Percentiles rank a stretch among this genome's conserved stretches.
Evolutionary conservation across 352 stramenopile genomes (phyloP).

Genomic region (Phytophthora tentaculata): DNA sequence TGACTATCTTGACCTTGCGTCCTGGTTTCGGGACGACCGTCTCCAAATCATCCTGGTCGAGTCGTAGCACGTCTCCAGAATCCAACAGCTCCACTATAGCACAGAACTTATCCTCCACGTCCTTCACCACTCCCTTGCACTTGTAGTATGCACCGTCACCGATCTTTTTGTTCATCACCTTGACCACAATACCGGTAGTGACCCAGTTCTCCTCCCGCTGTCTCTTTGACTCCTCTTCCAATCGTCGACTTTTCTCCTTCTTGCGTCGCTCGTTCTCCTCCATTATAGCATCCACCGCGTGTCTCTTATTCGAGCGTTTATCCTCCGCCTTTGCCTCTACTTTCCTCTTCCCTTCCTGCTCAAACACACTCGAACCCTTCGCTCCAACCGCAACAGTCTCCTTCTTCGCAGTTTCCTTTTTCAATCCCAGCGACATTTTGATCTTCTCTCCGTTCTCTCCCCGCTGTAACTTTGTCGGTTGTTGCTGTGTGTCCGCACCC

Average conservation of each 20-base stretch:
- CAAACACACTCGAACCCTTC: constrained; percentile 18
- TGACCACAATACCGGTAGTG: constrained; percentile 91
- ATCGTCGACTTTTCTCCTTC: constrained; percentile 40
- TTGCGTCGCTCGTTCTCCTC: constrained; percentile 60
- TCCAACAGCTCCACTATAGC: constrained; percentile 86
- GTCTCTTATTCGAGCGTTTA: constrained; percentile 17
- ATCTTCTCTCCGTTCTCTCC: constrained; percentile 56
- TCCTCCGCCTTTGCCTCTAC: background rate
- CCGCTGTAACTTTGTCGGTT: constrained; percentile 69
- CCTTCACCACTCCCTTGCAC: constrained; percentile 80
- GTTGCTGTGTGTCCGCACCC: constrained; percentile 33
- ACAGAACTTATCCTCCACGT: constrained; percentile 83
- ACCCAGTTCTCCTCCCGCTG: constrained; percentile 92
- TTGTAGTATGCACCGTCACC: constrained; percentile 90
- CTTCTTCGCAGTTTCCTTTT: constrained; percentile 33
- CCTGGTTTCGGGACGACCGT: constrained; percentile 87
- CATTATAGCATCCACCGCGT: constrained; percentile 64
- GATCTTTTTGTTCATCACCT: constrained; percentile 94
- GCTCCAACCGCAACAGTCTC: constrained; percentile 23
- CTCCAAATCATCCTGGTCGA: constrained; percentile 91
- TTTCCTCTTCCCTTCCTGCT: constrained; percentile 2
- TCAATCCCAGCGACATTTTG: constrained; percentile 39
- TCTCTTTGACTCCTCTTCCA: constrained; percentile 46
- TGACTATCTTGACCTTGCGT: constrained; percentile 78
- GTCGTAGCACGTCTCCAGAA: constrained; percentile 75